These are phyloP conservation scores for Clitocybe nebularis DNA, from an alignment of 1,284 basidiomycete species.

Conservation along the genomic window DNA sequence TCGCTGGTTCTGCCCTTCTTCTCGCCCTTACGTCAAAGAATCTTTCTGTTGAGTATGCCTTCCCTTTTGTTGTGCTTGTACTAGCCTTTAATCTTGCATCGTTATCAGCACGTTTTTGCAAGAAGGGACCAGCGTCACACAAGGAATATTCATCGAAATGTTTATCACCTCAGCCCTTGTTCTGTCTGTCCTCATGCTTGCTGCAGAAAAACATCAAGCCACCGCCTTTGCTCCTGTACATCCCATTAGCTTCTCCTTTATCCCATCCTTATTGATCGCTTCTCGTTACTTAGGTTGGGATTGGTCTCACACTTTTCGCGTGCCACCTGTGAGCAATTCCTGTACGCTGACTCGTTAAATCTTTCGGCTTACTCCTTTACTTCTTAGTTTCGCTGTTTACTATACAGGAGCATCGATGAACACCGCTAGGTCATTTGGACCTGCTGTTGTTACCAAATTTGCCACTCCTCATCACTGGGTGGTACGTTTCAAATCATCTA, in stretches of 20 bases:
- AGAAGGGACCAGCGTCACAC: slow-evolving; percentile 41
- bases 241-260: slow-evolving; percentile 2
- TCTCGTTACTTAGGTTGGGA: slow-evolving; percentile 45
- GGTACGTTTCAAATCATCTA: too few relatives aligned
- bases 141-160: slow-evolving; percentile 72
- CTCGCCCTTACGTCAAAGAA: slow-evolving; percentile 57
- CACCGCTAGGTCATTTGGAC: slow-evolving; percentile 73
- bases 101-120: slow-evolving; percentile 41
- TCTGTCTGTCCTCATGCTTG: slow-evolving; percentile 62
- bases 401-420: slow-evolving; percentile 66
- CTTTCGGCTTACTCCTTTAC: background rate
- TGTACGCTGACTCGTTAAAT: background rate
- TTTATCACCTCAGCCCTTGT: slow-evolving; percentile 62
- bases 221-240: slow-evolving; percentile 71
- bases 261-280: slow-evolving; percentile 1
- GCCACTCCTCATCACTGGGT: slow-evolving; percentile 55
- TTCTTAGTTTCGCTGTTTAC: slow-evolving; percentile 42
- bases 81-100: slow-evolving; percentile 4
- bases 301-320: slow-evolving; percentile 66
- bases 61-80: slow-evolving; percentile 5
- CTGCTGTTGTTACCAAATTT: slow-evolving; percentile 65
- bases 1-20: slow-evolving; percentile 59
- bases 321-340: slow-evolving; percentile 53
- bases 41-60: slow-evolving; percentile 51
- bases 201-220: slow-evolving; percentile 63